Percentiles rank a stretch among this genome's conserved stretches.
Conservation (phyloP, 257 asterid genomes). For the Jaltomata sinuosa region DNA sequence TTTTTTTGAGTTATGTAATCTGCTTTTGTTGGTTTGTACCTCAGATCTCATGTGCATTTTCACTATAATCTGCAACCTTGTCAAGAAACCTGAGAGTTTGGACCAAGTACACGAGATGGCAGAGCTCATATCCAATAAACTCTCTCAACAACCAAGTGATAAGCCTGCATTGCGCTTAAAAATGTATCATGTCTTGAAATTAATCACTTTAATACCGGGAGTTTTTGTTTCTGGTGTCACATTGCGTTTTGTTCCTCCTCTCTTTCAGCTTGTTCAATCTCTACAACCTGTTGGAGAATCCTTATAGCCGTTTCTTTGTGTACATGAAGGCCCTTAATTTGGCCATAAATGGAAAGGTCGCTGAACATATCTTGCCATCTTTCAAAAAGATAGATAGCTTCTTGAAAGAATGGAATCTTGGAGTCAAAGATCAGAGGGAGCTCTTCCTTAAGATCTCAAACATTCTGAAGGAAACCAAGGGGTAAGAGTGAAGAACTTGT, state of each 20-base stretch:
- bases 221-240: background rate
- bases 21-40: background rate
- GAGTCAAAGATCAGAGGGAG: constrained; percentile 59
- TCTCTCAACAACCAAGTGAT: constrained; percentile 60
- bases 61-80: constrained; percentile 77
- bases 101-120: constrained; percentile 72
- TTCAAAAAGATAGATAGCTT: constrained; percentile 62
- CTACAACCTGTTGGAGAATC: constrained; percentile 79
- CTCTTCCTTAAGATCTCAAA: constrained; percentile 61
- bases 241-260: background rate
- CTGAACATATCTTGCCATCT: constrained; percentile 62
- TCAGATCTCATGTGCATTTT: constrained; percentile 79
- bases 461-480: constrained; percentile 51
- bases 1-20: background rate
- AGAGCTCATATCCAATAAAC: constrained; percentile 61
- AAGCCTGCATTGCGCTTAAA: constrained; percentile 64
- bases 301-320: constrained; percentile 71
- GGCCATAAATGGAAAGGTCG: constrained; percentile 57
- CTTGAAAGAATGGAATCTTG: constrained; percentile 69
- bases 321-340: constrained; percentile 78
- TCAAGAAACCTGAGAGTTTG: constrained; percentile 57
- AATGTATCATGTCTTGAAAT: constrained; percentile 29
- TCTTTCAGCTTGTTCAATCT: constrained; percentile 66
- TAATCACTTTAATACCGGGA: background rate
- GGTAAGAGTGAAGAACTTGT: constrained; percentile 29